Percentiles rank a stretch among this genome's conserved stretches.
These are phyloP conservation scores for Otatea glauca DNA, from an alignment of 176 grass and related monocot genomes.

Conservation along the genomic window DNA sequence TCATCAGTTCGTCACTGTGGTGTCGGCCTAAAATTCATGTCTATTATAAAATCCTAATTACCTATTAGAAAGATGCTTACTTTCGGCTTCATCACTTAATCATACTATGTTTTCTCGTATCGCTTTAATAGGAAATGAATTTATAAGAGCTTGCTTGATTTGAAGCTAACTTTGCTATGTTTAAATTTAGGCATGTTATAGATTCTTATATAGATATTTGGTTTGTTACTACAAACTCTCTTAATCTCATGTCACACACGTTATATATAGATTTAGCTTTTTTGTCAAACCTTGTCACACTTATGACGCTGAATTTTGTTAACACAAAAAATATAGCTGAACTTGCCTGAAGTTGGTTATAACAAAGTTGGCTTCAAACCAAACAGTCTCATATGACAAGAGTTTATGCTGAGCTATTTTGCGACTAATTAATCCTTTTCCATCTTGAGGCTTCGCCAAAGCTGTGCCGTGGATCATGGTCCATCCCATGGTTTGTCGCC, in stretches of 20 bases:
- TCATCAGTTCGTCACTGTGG: neutral
- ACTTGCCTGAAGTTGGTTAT: no score
- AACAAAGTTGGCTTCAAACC: no score
- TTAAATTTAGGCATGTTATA: no score
- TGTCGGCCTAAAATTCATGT: neutral
- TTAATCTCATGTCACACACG: no score
- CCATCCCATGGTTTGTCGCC: neutral
- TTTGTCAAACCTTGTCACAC: neutral
- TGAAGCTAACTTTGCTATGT: no score
- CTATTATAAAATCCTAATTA: neutral
- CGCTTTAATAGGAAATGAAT: neutral
- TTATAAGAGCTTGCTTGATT: no score
- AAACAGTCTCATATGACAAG: no score
- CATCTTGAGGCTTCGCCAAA: constrained; percentile 1
- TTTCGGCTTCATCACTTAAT: neutral
- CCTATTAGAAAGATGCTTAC: neutral
- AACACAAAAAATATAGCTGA: no score
- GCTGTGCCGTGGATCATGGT: neutral
- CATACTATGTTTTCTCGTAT: neutral
- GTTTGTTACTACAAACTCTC: no score
- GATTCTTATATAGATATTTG: no score
- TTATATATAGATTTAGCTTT: no score
- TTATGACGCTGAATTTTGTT: neutral
- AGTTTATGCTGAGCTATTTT: neutral
- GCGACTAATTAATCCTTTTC: neutral